Evolutionary conservation across 2,329 filamentous ascomycete species (phyloP), one percentile per base, ranked within the genome.

Genomic region (Pyrenochaeta sp.): DNA sequence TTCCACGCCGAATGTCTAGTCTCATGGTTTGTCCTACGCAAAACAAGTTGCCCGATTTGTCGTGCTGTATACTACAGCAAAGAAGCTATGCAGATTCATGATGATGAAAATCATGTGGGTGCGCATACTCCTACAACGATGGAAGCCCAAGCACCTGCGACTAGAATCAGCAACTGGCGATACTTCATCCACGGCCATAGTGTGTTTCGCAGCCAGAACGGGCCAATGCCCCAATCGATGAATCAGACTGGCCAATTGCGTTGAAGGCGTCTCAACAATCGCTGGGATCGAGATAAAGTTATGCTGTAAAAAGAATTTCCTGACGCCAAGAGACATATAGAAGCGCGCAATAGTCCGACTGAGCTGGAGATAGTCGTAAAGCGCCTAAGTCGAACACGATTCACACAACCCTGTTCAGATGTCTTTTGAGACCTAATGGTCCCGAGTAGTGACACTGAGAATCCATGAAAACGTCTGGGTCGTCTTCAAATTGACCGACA

Each of bases 1-100:
- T 74, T 71, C 53, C 71, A 74, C 45, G 56, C 64, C 15, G 64
- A 69, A 41, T 74, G 71, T 45, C 56, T 74, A 33, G 55, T 67
- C 7, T 71, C 68, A 0, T 74, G 69, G 69, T 67, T 66, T 7
- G 54, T 68, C 3, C 39, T 70, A 4, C 63, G 64, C n/a, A 72
- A 70, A 29, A 68, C 57, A 17, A 71, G 59, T 18, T 74, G 69
- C 51, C 71, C 71, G 1, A 67, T 73, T 2, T 74, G 69, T 46
- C 63, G 69, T 7, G 66, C 69, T 1, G 48, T 63, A 30, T 74
- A 67, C 45, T 68, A 61, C 39, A 57, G 46, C 41, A 58, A 64
- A 20, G 64, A 67, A 44, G 57, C 55, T 1, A 58, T 66, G 41
- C 54, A 61, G n/a, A 29, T 46, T 29, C 46, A 51, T 21, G 61